phyloP scores from a whole-genome alignment of 1,139 yeast genomes.

The Pichiaceae sp. region DNA sequence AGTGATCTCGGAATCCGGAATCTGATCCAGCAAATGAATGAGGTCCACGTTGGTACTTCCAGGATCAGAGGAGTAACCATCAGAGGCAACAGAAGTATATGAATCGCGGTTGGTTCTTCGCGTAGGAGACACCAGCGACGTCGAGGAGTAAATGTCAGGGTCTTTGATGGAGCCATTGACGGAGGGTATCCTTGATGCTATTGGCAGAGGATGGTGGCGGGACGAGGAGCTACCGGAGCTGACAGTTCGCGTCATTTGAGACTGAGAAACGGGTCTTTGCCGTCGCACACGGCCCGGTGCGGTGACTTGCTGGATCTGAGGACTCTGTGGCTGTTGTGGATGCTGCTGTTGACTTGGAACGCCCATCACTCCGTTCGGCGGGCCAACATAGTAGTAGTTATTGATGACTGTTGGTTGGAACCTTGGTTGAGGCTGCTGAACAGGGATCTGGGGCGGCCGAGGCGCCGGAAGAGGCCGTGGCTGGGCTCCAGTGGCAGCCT shows the following conservation, averaged over 20 bases:
- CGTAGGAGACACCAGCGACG: neutral
- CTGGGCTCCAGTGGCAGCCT: constrained; percentile 19
- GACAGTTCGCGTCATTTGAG: too few relatives aligned
- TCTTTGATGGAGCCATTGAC: neutral
- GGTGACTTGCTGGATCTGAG: neutral
- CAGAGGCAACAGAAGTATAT: neutral
- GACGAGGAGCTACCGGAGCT: too few relatives aligned
- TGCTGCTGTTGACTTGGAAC: neutral
- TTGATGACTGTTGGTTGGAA: constrained; percentile 19
- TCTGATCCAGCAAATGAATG: neutral
- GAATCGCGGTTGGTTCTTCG: neutral
- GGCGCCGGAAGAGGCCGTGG: constrained; percentile 4
- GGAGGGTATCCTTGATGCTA: neutral
- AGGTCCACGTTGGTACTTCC: neutral
- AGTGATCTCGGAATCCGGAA: constrained; percentile 9
- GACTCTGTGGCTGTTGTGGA: constrained; percentile 1
- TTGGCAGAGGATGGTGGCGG: constrained; percentile 1
- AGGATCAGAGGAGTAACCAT: neutral
- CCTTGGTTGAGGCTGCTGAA: constrained; percentile 5
- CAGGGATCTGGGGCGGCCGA: constrained; percentile 6
- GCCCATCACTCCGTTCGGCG: constrained; percentile 3
- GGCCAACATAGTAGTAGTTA: constrained; percentile 19
- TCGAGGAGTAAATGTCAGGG: constrained; percentile 5
- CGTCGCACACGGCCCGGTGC: neutral
- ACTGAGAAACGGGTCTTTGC: constrained; percentile 4